Percentiles rank a stretch among this genome's conserved stretches.
These are phyloP conservation scores for Penicillium herquei DNA, from an alignment of 495 filamentous ascomycete genomes.

Conservation along the genomic window DNA sequence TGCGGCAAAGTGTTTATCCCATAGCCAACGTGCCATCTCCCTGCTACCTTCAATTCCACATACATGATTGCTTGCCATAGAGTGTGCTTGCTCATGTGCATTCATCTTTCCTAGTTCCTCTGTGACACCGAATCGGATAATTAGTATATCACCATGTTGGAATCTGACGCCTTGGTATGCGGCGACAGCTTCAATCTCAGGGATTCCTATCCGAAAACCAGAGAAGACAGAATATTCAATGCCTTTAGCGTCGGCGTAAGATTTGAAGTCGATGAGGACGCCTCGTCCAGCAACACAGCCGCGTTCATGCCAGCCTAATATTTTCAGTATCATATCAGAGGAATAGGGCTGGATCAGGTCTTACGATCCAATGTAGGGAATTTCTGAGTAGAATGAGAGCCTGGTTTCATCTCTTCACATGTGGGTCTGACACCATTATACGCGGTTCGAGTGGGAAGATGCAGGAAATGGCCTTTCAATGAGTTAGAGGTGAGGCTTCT, in stretches of 20 bases:
- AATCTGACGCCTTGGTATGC: slow-evolving; percentile 31
- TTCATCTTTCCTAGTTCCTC: slow-evolving; percentile 30
- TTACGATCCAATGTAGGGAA: slow-evolving; percentile 26
- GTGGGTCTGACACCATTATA: slow-evolving; percentile 54
- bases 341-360: background rate
- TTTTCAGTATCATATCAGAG: background rate
- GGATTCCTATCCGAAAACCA: slow-evolving; percentile 27
- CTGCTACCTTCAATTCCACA: slow-evolving; percentile 25
- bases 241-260: slow-evolving; percentile 33
- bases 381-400: background rate
- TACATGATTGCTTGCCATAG: slow-evolving; percentile 4
- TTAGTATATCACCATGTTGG: slow-evolving; percentile 40
- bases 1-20: slow-evolving; percentile 32
- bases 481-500: background rate
- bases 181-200: slow-evolving; percentile 33
- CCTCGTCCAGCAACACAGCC: slow-evolving; percentile 44
- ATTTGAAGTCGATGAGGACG: slow-evolving; percentile 45
- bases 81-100: slow-evolving; percentile 27
- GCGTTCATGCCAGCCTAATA: slow-evolving; percentile 32
- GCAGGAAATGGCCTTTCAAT: slow-evolving; percentile 28
- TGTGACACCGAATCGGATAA: slow-evolving; percentile 46
- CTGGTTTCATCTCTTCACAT: slow-evolving; percentile 37
- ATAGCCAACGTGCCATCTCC: slow-evolving; percentile 33
- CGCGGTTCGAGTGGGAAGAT: slow-evolving; percentile 42
- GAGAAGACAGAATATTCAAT: slow-evolving; percentile 36